phyloP scores from a whole-genome alignment of 257 asterid species.

The Gardenia jasminoides region DNA sequence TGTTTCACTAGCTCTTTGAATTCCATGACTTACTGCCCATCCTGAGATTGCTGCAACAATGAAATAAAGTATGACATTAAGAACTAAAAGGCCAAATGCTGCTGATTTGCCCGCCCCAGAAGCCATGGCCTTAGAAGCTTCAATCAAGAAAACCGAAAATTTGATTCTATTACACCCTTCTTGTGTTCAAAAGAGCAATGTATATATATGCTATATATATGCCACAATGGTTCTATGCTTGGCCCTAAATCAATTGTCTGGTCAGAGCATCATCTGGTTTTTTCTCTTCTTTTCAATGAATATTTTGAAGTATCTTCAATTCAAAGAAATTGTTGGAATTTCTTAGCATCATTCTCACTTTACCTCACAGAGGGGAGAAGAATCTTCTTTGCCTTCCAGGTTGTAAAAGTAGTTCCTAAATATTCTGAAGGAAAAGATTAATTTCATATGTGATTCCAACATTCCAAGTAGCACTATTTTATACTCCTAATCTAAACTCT shows the following conservation, averaged over 20 bases:
- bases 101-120: conserved; percentile 83
- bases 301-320: conserved; percentile 23
- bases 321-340: conserved; percentile 36
- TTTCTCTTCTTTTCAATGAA: conserved; percentile 11
- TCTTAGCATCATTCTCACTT: conserved; percentile 24
- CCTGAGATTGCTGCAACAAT: conserved; percentile 55
- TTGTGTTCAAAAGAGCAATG: conserved; percentile 19
- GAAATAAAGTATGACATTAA: conserved; percentile 65
- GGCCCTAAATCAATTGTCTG: conserved; percentile 21
- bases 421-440: conserved; percentile 1
- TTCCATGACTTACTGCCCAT: conserved; percentile 81
- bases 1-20: conserved; percentile 49
- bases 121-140: conserved; percentile 53
- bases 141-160: background rate
- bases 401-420: conserved; percentile 8
- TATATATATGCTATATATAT: conserved; percentile 15
- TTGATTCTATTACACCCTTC: conserved; percentile 2
- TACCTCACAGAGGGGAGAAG: conserved; percentile 48
- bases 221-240: conserved; percentile 39
- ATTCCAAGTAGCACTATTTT: background rate
- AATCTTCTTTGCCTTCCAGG: conserved; percentile 27
- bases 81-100: conserved; percentile 49
- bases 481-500: background rate
- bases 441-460: background rate
- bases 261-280: conserved; percentile 17